Evolutionary conservation across 495 filamentous ascomycete species (phyloP).

Genomic region (Aspergillus avenaceus): DNA sequence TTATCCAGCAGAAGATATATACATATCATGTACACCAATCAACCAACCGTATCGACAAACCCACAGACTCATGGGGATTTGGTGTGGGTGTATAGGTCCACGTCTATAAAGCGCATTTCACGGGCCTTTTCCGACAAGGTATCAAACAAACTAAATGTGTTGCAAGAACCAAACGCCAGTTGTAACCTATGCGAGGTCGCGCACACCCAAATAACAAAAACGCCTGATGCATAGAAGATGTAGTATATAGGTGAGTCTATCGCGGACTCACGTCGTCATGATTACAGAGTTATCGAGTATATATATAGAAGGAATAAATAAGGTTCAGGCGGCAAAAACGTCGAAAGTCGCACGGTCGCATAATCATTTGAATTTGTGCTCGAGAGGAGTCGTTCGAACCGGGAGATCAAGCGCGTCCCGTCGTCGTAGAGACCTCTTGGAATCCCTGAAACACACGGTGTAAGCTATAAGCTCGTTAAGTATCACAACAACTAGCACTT

Average conservation of each 20-base stretch:
- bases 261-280: conserved; percentile 5
- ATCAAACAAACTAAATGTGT: neutral
- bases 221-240: conserved; percentile 23
- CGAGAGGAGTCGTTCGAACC: conserved; percentile 15
- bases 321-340: neutral
- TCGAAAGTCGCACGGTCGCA: neutral
- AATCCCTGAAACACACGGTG: neutral
- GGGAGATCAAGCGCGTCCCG: conserved; percentile 4
- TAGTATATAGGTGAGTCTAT: neutral
- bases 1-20: neutral
- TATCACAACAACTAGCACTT: neutral
- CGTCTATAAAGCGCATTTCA: neutral
- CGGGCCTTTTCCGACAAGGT: neutral
- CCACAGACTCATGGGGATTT: too few species aligned
- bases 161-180: conserved; percentile 6
- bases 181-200: conserved; percentile 4
- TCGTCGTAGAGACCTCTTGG: conserved; percentile 7
- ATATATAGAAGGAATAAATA: too few species aligned
- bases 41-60: neutral
- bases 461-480: neutral
- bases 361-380: conserved; percentile 4
- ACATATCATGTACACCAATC: neutral
- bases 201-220: conserved; percentile 12
- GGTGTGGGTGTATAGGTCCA: too few species aligned
- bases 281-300: conserved; percentile 1